Percentiles rank a stretch among this genome's conserved stretches.
Evolutionary conservation across 768 basidiomycete species (phyloP).

Genomic region (Russula virescens): DNA sequence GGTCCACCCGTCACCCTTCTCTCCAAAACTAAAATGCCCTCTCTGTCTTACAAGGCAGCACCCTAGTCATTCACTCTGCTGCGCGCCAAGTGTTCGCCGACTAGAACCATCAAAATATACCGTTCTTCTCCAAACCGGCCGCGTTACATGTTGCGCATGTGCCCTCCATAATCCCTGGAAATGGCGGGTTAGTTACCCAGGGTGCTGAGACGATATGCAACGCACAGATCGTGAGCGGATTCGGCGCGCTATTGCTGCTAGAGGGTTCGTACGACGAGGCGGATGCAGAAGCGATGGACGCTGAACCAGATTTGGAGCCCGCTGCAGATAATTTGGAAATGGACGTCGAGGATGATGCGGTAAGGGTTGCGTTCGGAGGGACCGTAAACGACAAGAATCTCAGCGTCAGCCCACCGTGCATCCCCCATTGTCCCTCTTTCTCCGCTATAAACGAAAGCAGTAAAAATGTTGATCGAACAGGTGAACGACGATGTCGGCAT

Average conservation of each 20-base stretch:
- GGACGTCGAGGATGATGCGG: conserved; percentile 10
- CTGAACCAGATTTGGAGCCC: conserved; percentile 29
- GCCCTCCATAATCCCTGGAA: conserved; percentile 43
- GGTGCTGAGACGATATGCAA: conserved; percentile 79
- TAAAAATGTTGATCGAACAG: background rate
- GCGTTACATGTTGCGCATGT: conserved; percentile 69
- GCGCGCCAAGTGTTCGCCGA: conserved; percentile 36
- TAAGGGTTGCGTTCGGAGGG: background rate
- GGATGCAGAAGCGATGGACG: conserved; percentile 60
- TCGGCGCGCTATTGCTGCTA: conserved; percentile 74
- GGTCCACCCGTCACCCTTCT: conserved; percentile 1
- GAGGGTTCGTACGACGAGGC: conserved; percentile 76
- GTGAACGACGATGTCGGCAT: background rate
- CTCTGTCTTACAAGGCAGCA: background rate
- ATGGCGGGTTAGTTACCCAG: conserved; percentile 44
- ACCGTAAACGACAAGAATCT: background rate
- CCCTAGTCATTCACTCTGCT: background rate
- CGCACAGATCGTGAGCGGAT: conserved; percentile 64
- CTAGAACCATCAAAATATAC: conserved; percentile 98
- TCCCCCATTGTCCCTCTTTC: conserved; percentile 35
- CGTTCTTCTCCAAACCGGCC: conserved; percentile 80
- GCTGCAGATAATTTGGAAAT: conserved; percentile 19
- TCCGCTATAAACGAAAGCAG: too few relatives aligned
- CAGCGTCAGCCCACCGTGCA: conserved; percentile 14
- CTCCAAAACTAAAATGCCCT: background rate